Evolutionary conservation across 139 green algal genomes (phyloP), one percentile per base, ranked within the genome.

Genomic region (Coelastrella sp.): DNA sequence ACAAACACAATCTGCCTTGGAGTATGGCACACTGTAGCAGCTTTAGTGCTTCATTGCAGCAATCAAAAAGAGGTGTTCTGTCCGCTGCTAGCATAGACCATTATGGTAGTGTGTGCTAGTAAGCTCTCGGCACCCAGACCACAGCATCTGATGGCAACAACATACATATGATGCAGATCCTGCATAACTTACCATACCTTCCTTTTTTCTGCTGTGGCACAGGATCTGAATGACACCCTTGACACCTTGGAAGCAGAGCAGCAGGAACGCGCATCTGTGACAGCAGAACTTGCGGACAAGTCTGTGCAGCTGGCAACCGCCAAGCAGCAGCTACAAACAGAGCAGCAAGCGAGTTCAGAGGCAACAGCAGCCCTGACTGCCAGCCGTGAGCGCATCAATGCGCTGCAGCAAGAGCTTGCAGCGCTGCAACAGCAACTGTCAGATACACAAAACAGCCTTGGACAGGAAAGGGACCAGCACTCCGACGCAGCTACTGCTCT

Each of bases 241-340:
- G 8, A 56, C 22, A 86, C 14, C 76, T 56, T 86, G 23, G 54
- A 83, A 22, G 5, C 59, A 76, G 16, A 74, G 85, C 85, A 84
- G 60, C 73, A 84, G 57, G 85, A 54, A 5, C 77, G 22, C 4
- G 68, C 19, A 20, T 57, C 86, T 73, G 54, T 32, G 5, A 19
- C 59, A 85, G 32, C 86, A 22, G 22, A 58, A 47, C 74, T 76
- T 5, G 16, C 86, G 47, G 74, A 80, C 17, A 59, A 7, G 5
- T n/a, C 20, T n/a, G 10, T 19, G 11, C 13, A 22, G 32, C 66
- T 80, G 60, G 19, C 47, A 7, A n/a, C 58, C 58, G 7, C 54
- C 7, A 22, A 64, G 65, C 83, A 64, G 74, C 73, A 76, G 20
- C 59, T 66, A 59, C n/a, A 76, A 23, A 58, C 74, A 77, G 84